phyloP scores from a whole-genome alignment of 768 basidiomycete genomes.

The Neoboletus brunneissimus region DNA sequence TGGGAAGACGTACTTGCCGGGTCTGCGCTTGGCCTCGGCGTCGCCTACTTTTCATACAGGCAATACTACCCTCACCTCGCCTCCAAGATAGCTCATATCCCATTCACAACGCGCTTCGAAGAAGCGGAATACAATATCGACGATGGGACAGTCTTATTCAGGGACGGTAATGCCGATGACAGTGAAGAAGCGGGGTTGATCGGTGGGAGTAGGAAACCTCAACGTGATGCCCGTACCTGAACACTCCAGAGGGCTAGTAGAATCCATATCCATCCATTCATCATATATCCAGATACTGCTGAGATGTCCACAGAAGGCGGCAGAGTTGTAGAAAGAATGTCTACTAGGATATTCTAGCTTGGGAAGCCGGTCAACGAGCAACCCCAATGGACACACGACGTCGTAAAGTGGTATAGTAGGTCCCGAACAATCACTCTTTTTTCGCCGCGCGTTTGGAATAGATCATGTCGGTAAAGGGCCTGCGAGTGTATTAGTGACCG shows the following conservation, averaged over 20 bases:
- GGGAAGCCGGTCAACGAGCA: not conserved
- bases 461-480: conserved; percentile 82
- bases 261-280: not conserved
- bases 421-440: conserved; percentile 11
- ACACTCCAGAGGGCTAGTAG: not conserved
- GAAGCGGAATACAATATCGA: not conserved
- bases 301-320: not conserved
- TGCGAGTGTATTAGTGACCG: conserved; percentile 20
- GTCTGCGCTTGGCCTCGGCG: conserved; percentile 63
- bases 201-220: conserved; percentile 14
- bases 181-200: conserved; percentile 23
- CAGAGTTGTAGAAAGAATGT: not conserved
- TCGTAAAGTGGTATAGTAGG: not conserved
- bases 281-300: not conserved
- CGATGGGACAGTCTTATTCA: not conserved
- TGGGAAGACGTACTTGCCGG: conserved; percentile 90
- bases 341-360: not conserved
- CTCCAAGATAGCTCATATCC: conserved; percentile 56
- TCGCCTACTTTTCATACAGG: conserved; percentile 75
- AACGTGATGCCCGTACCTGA: not conserved
- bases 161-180: conserved; percentile 10
- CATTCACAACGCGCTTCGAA: conserved; percentile 66
- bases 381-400: not conserved
- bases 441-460: conserved; percentile 52
- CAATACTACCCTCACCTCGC: conserved; percentile 75